phyloP scores from a whole-genome alignment of 2,329 filamentous ascomycete species.

The Trichoderma sp. region DNA sequence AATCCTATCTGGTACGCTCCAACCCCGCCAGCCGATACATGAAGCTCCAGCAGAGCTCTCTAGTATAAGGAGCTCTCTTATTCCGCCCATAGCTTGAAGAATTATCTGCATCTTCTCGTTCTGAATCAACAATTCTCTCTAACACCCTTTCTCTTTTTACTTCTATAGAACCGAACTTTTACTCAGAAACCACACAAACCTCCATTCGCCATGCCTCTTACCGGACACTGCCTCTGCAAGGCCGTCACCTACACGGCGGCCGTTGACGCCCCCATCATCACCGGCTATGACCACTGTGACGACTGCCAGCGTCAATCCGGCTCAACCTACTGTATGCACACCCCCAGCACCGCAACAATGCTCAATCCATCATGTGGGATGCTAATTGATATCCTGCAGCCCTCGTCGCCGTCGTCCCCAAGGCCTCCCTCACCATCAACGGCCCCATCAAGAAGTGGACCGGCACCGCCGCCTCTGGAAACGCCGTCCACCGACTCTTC shows the following conservation, averaged over 20 bases:
- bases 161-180: not conserved
- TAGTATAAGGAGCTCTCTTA: not conserved
- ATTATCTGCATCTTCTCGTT: not conserved
- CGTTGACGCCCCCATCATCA: constrained; percentile 49
- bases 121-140: not conserved
- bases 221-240: constrained; percentile 69
- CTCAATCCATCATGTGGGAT: not conserved
- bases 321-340: constrained; percentile 60
- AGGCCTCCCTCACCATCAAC: constrained; percentile 60
- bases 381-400: constrained; percentile 40
- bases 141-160: not conserved
- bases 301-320: constrained; percentile 69
- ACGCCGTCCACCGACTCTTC: constrained; percentile 65
- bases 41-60: constrained; percentile 1
- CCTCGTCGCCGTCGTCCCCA: constrained; percentile 63
- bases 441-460: constrained; percentile 64
- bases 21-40: constrained; percentile 7
- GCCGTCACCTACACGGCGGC: constrained; percentile 64
- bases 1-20: constrained; percentile 6
- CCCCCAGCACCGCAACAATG: not conserved
- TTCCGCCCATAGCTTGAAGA: not conserved
- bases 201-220: constrained; percentile 58
- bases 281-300: constrained; percentile 69
- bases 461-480: constrained; percentile 57
- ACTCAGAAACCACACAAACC: not conserved